Conservation (phyloP, 257 asterid species). For the Plectranthus barbatus region DNA sequence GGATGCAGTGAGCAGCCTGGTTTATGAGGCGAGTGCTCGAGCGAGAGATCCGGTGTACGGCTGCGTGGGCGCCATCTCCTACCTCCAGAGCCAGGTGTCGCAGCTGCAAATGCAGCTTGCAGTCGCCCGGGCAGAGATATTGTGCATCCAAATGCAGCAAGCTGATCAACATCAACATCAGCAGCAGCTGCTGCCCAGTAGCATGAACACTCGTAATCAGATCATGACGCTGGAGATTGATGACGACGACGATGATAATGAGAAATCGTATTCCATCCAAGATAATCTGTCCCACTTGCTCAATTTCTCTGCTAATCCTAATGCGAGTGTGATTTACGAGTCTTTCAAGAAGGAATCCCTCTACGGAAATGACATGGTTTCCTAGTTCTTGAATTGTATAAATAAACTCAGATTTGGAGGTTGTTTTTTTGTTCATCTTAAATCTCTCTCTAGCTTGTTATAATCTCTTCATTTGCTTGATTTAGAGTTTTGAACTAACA, state of each 20-base stretch:
- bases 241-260: neutral
- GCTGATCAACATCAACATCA: neutral
- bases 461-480: no score
- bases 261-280: constrained; percentile 25
- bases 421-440: no score
- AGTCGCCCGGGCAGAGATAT: constrained; percentile 42
- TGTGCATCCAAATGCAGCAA: constrained; percentile 45
- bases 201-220: neutral
- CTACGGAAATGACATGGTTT: constrained; percentile 44
- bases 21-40: constrained; percentile 50
- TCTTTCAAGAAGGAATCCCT: constrained; percentile 36
- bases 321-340: constrained; percentile 22
- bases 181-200: neutral
- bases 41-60: constrained; percentile 47
- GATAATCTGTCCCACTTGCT: constrained; percentile 24
- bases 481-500: no score
- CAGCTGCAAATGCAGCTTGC: constrained; percentile 57
- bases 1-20: constrained; percentile 49
- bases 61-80: constrained; percentile 44
- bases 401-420: neutral
- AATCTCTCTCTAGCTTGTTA: no score
- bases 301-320: constrained; percentile 4
- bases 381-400: constrained; percentile 8
- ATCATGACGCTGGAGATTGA: neutral
- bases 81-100: constrained; percentile 42